Percentiles rank a stretch among this genome's conserved stretches.
Conservation (phyloP, 2,329 filamentous ascomycete genomes). For the Ambrosiella xylebori region DNA sequence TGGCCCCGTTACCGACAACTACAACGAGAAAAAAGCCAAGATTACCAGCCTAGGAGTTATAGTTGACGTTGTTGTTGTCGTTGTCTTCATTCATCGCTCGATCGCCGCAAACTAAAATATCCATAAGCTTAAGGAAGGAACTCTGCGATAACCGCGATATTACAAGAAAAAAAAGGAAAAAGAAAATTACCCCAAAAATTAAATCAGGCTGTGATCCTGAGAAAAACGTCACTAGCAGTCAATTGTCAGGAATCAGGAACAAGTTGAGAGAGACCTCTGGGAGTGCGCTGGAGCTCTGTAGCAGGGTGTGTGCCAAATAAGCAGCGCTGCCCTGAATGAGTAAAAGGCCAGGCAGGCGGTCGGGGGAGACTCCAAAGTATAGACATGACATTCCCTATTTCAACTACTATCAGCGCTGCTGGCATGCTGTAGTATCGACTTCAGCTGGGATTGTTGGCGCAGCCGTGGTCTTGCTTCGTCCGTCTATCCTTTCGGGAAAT, state of each 20-base stretch:
- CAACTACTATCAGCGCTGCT: background rate
- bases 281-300: too few species aligned
- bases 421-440: background rate
- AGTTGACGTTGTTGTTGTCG: background rate
- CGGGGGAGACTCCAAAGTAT: background rate
- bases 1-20: too few species aligned
- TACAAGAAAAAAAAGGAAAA: background rate
- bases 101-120: background rate
- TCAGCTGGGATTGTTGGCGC: constrained; percentile 1
- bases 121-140: background rate
- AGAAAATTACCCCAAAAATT: background rate
- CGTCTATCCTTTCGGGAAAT: background rate
- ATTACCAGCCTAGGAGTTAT: background rate
- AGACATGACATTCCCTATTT: background rate
- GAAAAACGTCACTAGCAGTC: background rate
- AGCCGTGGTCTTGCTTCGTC: background rate
- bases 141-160: background rate
- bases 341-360: too few species aligned
- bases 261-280: too few species aligned
- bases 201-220: background rate
- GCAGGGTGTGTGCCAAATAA: too few species aligned
- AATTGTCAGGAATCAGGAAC: too few species aligned
- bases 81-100: background rate
- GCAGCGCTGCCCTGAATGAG: too few species aligned
- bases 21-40: too few species aligned